Base-by-base conservation (phyloP, 2,329 filamentous ascomycete genomes). In the Sporothrix schenckii region DNA sequence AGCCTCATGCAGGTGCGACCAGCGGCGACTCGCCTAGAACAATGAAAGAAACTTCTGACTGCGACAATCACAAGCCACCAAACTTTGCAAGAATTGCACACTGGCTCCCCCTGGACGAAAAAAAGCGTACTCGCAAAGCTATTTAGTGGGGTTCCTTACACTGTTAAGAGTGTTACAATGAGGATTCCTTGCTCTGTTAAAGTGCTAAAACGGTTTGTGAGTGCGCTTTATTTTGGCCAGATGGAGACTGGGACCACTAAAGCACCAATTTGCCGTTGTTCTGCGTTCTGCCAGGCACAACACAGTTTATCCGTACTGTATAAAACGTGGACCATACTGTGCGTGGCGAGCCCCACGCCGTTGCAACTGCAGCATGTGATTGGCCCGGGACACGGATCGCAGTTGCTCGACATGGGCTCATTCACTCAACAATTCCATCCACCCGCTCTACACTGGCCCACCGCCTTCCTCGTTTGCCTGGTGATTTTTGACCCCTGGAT, bases 371-470 rank as follows among this genome's bases (percentile, higher is more conserved):
- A 5, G 47, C 2, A 13, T 21, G 0, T 73, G 66, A 74, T 73
- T 74, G 72, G 73, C 39, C 49, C 74, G 74, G 74, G 63, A 56
- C 61, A 68, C 74, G 74, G 74, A 71, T 72, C 49, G 60, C 27
- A n/a, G 30, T 2, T 56, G 49, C 65, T 50, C 13, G 66, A 72
- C 71, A 70, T 75, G 74, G 74, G 73, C 74, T 74, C 74, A 75
- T 73, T 67, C 56, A 30, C 65, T 49, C 68, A 72, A 71, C 70
- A 69, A 66, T 50, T 53, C 63, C 60, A n/a, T 68, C 41, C 56
- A 60, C 61, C 44, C 19, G 63, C 10, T 53, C 10, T 34, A 34
- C 61, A 50, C 5, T 49, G 27, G 53, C 58, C 68, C 60, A 72
- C 71, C 70, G 58, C 71, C 65, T 58, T 44, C 68, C 41, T 21